Evolutionary conservation across 2,329 filamentous ascomycete genomes (phyloP), one percentile per base, ranked within the genome.

Genomic region (Hypoxylon sp.): DNA sequence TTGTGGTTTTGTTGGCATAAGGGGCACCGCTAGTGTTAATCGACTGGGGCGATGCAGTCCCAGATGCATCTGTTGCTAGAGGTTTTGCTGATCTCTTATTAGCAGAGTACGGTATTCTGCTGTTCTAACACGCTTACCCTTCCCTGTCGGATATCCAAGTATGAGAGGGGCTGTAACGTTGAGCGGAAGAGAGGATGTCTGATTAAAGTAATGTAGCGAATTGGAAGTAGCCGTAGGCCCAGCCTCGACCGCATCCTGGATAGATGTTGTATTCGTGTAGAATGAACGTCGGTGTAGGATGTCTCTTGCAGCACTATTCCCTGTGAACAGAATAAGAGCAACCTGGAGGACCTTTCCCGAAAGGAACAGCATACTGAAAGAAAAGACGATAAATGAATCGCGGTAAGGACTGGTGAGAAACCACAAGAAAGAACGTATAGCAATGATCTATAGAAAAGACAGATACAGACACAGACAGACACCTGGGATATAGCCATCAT

Each of bases 341-440:
- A 51, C 44, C 25, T 62, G 40, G 36, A 51, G 15, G 43, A 57
- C 42, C 20, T 37, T 46, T 42, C 38, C 47, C 49, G 42, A 45
- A 50, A n/a, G n/a, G n/a, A 63, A 61, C 40, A 63, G n/a, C 60
- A 66, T 64, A 43, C 17, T 59, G 51, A n/a, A 61, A 41, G 20
- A 50, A 60, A 43, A 50, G 46, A 40, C 26, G 20, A 35, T 42
- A 37, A 16, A 26, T 29, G 23, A 36, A 20, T 27, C 17, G 11
- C 9, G 12, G 27, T 38, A 60, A 45, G 20, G 47, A 48, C 21
- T 40, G 54, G 45, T 29, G 46, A 56, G 34, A 36, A 45, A 42
- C 21, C 7, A 35, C 54, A 46, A 34, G 34, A 61, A 60, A 13
- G 38, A 60, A 26, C 23, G 41, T 41, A 47, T 51, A 54, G 44